Conservation (phyloP, 352 stramenopile species). For the Thraustochytrium sp. region DNA sequence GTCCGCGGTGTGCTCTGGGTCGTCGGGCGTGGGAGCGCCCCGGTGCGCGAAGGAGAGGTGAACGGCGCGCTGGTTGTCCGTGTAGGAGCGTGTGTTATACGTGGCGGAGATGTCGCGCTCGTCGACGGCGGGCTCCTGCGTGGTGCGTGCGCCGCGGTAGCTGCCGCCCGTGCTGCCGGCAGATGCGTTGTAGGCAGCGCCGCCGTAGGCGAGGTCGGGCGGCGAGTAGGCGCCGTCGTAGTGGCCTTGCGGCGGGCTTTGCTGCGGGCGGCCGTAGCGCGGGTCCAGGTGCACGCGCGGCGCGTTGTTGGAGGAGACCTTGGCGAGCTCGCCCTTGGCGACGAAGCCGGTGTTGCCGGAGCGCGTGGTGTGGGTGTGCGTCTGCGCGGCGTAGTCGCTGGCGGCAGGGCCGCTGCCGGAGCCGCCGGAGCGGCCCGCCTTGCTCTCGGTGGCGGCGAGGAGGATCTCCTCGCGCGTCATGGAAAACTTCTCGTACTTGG, state of each 20-base stretch:
- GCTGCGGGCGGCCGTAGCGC: not conserved
- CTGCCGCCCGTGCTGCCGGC: too few relatives aligned
- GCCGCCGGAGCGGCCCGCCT: not conserved
- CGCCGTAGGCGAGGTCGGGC: not conserved
- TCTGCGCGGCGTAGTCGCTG: not conserved
- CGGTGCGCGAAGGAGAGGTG: not conserved
- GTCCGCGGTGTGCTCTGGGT: not conserved
- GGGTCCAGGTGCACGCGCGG: not conserved
- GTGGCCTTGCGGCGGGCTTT: not conserved
- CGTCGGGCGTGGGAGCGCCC: too few relatives aligned
- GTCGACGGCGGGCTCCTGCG: not conserved
- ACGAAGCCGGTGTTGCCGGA: constrained; percentile 37
- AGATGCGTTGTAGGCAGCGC: not conserved
- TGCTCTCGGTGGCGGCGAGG: not conserved
- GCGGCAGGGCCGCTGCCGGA: not conserved
- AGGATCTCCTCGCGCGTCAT: constrained; percentile 40
- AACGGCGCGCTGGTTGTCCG: not conserved
- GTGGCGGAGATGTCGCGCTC: constrained; percentile 13
- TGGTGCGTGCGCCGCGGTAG: not conserved
- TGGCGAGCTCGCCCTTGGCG: not conserved
- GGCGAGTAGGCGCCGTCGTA: not conserved
- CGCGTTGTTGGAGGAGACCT: constrained; percentile 21
- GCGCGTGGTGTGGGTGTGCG: not conserved
- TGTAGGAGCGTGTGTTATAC: constrained; percentile 14
- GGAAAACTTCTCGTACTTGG: constrained; percentile 39